Conservation (phyloP, 495 filamentous ascomycete species). For the Lasiosphaeris hirsuta region DNA sequence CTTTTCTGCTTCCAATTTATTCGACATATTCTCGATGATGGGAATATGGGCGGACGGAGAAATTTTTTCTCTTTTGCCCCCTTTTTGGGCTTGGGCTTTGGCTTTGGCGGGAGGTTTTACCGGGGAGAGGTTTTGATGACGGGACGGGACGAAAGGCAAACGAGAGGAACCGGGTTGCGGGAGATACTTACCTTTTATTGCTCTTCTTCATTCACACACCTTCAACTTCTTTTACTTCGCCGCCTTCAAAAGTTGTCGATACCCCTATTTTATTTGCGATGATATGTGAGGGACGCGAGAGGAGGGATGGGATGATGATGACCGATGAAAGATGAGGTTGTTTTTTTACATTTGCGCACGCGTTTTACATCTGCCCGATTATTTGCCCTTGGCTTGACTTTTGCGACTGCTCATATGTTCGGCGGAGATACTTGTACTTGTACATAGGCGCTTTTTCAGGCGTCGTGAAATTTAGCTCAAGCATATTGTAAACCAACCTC, state of each 20-base stretch:
- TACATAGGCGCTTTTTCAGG: no score
- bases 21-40: constrained; percentile 7
- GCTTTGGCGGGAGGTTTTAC: neutral
- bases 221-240: constrained; percentile 12
- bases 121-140: neutral
- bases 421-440: no score
- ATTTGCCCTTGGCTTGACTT: neutral
- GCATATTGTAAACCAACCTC: no score
- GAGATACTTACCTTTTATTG: constrained; percentile 5
- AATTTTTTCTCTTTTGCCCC: neutral
- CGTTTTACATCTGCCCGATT: no score
- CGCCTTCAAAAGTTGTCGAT: constrained; percentile 23
- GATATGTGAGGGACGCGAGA: neutral
- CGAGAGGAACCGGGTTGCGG: neutral
- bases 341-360: neutral
- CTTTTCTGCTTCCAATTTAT: constrained; percentile 1
- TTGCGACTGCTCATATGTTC: neutral
- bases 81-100: neutral
- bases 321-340: constrained; percentile 3
- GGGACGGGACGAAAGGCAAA: neutral
- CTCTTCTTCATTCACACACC: neutral
- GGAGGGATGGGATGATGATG: neutral
- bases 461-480: no score
- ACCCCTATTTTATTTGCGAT: constrained; percentile 15
- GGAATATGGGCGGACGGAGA: neutral